A percentile compares a stretch with the other conserved stretches of the same genome.
phyloP scores from a whole-genome alignment of 768 basidiomycete genomes.

The Favolaschia claudopus region DNA sequence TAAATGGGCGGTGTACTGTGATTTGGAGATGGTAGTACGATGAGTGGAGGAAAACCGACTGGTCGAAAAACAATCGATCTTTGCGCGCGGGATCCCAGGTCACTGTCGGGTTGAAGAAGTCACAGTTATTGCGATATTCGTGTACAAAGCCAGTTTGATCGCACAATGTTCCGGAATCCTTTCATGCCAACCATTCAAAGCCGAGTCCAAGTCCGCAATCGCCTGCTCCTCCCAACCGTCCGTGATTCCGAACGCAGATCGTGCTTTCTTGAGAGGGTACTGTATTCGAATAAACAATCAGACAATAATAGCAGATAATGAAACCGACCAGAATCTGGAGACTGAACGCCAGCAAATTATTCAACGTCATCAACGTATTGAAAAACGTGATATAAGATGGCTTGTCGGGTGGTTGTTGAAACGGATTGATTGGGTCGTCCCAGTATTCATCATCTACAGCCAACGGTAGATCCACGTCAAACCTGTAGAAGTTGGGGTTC shows the following conservation, averaged over 20 bases:
- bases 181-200: constrained; percentile 68
- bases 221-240: constrained; percentile 57
- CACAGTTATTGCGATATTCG: too few relatives aligned
- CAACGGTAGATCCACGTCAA: constrained; percentile 64
- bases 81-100: constrained; percentile 33
- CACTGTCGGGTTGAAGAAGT: too few relatives aligned
- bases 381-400: constrained; percentile 56
- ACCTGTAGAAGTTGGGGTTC: constrained; percentile 52
- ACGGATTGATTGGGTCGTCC: constrained; percentile 53
- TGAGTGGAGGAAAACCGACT: constrained; percentile 48
- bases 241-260: neutral
- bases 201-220: constrained; percentile 69
- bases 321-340: constrained; percentile 57
- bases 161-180: constrained; percentile 56
- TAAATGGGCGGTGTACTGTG: constrained; percentile 71
- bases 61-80: constrained; percentile 42
- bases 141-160: too few relatives aligned
- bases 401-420: constrained; percentile 60
- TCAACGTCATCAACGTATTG: constrained; percentile 52
- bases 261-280: constrained; percentile 61
- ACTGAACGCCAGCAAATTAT: constrained; percentile 57
- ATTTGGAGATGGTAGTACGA: constrained; percentile 51
- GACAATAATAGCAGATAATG: neutral
- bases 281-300: constrained; percentile 21
- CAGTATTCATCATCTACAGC: constrained; percentile 78